Evolutionary conservation across 1,139 yeast genomes (phyloP), one percentile per base, ranked within the genome.

Genomic region (Yamadazyma oceani): DNA sequence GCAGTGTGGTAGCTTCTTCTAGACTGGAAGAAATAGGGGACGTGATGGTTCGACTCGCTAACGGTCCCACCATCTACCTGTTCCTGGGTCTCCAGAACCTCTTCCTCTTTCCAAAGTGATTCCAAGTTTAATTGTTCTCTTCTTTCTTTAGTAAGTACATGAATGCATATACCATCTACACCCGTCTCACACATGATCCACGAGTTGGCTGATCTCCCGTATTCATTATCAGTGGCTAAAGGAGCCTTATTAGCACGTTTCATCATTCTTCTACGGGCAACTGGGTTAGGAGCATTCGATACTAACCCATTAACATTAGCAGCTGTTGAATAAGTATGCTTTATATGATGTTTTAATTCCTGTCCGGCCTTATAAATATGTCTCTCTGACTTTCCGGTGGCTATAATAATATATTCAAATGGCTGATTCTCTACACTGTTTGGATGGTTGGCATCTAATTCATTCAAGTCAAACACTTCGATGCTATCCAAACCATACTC

Each of bases 341-440:
- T 72, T 38, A 70, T 55, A 42, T 61, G 50, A 12, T 55, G 54
- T 32, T 66, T 55, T 27, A 89, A 62, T 48, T 82, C 83, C 14
- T 66, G 64, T 1, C 87, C 80, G 1, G 95, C 90, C 41, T 80
- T 82, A 50, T 74, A 81, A 17, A 88, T 64, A 60, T 90, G 97
- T 44, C 78, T 81, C 31, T 80, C 78, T 19, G 92, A 81, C 54
- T 82, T 84, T 2, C 96, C 96, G 0, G 94, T 75, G n/a, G 82
- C 76, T 1, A 90, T 62, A 4, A 89, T 62, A 64, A 85, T 76
- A 50, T 69, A 80, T 2, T 72, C 62, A 28, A 71, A 67, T 3
- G 58, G 53, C 35, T 59, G 63, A 33, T 62, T 60, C 29, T 53
- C 50, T 17, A 54, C 45, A 37, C 60, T 54, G 36, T 69, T 73